These are phyloP conservation scores for Heteromeles arbutifolia DNA, from an alignment of 306 rosid genomes.

Conservation along the genomic window DNA sequence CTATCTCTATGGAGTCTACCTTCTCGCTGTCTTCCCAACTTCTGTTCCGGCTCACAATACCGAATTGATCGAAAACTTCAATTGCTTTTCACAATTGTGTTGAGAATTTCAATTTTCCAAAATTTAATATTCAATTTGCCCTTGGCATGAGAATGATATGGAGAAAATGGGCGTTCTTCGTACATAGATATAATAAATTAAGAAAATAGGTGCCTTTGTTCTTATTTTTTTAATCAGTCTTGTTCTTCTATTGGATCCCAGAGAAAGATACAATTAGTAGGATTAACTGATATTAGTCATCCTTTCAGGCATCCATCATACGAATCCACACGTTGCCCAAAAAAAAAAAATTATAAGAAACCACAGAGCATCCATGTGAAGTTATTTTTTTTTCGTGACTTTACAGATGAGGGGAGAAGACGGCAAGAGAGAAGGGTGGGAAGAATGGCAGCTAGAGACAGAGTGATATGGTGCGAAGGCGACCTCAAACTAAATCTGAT, in stretches of 20 bases:
- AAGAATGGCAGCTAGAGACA: neutral
- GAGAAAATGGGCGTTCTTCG: no score
- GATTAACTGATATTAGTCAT: no score
- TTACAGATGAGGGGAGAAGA: neutral
- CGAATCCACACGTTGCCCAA: neutral
- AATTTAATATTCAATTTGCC: no score
- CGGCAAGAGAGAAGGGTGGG: neutral
- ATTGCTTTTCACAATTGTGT: neutral
- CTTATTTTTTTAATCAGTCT: no score
- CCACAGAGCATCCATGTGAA: neutral
- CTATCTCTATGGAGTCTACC: neutral
- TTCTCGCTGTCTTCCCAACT: neutral
- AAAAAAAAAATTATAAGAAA: neutral
- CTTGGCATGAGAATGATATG: no score
- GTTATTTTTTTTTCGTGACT: neutral
- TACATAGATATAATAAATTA: no score
- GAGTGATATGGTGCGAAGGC: neutral
- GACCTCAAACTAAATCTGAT: neutral
- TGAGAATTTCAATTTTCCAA: neutral
- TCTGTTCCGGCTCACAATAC: neutral
- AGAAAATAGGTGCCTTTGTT: neutral
- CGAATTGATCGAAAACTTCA: neutral
- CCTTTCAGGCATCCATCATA: neutral
- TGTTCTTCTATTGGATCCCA: neutral
- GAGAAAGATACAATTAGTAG: neutral